Conservation (phyloP, 1,139 yeast species). For the Suhomyces maxii region DNA sequence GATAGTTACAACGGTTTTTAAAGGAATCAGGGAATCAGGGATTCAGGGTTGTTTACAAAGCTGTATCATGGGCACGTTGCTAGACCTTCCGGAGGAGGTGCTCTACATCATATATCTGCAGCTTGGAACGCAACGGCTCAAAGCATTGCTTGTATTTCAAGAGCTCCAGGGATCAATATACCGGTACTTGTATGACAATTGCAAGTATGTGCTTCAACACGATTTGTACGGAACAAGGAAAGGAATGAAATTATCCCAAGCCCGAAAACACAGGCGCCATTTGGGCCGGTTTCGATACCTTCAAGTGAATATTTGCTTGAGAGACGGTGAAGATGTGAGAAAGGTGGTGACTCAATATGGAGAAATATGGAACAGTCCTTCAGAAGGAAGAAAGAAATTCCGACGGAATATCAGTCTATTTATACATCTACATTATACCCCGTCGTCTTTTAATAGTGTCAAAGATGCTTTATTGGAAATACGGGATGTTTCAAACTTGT, state of each 20-base stretch:
- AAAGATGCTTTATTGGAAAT: conserved; percentile 6
- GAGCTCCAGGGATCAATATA: conserved; percentile 9
- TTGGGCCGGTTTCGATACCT: conserved; percentile 2
- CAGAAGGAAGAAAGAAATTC: background rate
- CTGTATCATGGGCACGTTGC: conserved; percentile 1
- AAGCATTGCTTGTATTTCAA: conserved; percentile 9
- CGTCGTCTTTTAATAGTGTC: conserved; percentile 4
- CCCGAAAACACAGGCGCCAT: conserved; percentile 2
- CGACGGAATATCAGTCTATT: conserved; percentile 5
- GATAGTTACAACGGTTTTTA: background rate
- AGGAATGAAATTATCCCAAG: conserved; percentile 4
- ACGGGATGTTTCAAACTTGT: conserved; percentile 4
- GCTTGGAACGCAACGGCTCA: conserved; percentile 7
- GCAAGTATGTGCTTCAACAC: conserved; percentile 10
- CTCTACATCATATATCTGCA: conserved; percentile 5
- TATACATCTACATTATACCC: conserved; percentile 5
- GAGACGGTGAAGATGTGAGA: conserved; percentile 7
- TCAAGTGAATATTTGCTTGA: conserved; percentile 7
- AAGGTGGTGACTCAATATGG: conserved; percentile 1
- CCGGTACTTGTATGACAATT: conserved; percentile 11
- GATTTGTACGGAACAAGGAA: conserved; percentile 1
- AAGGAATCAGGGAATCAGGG: too few relatives aligned
- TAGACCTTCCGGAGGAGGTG: conserved; percentile 14
- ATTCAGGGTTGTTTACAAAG: too few relatives aligned
- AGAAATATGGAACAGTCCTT: conserved; percentile 2